Evolutionary conservation across 164 flowering plant species (phyloP).

Genomic region (Warburgia ugandensis): DNA sequence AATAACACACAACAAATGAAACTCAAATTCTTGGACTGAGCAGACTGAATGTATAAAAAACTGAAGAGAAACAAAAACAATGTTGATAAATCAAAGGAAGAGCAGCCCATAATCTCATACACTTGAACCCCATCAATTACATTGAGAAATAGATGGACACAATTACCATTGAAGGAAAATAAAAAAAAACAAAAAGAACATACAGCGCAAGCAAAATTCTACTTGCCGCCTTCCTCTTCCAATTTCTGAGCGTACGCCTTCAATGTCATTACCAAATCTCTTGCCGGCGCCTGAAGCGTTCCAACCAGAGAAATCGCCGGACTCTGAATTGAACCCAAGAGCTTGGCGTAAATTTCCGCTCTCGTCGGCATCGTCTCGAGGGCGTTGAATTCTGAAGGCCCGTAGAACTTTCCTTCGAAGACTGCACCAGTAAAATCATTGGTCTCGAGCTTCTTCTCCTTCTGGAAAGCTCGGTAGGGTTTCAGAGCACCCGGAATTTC

Average conservation of each 20-base stretch:
- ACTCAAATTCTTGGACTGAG: no score
- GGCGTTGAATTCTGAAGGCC: constrained; percentile 58
- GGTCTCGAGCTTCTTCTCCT: constrained; percentile 68
- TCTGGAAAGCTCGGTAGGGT: constrained; percentile 77
- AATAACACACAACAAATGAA: no score
- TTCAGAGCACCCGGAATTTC: constrained; percentile 80
- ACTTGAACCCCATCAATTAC: no score
- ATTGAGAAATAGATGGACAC: no score
- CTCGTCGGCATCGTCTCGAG: constrained; percentile 83
- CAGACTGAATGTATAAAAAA: no score
- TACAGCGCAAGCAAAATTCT: no score
- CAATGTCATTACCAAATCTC: constrained; percentile 68
- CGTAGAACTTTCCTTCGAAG: constrained; percentile 86
- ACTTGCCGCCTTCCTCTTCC: constrained; percentile 64
- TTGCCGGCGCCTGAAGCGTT: constrained; percentile 85
- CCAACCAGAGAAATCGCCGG: constrained; percentile 69
- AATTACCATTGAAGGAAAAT: no score
- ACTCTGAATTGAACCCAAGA: constrained; percentile 68
- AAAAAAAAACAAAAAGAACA: no score
- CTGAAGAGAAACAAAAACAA: no score
- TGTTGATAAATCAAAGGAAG: no score
- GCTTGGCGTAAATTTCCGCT: constrained; percentile 70
- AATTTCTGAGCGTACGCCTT: constrained; percentile 85
- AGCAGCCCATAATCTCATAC: no score
- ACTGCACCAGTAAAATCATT: constrained; percentile 88